A percentile compares a stretch with the other conserved stretches of the same genome.
Evolutionary conservation across 1,284 basidiomycete genomes (phyloP).

Genomic region (Ceratobasidium theobromae): DNA sequence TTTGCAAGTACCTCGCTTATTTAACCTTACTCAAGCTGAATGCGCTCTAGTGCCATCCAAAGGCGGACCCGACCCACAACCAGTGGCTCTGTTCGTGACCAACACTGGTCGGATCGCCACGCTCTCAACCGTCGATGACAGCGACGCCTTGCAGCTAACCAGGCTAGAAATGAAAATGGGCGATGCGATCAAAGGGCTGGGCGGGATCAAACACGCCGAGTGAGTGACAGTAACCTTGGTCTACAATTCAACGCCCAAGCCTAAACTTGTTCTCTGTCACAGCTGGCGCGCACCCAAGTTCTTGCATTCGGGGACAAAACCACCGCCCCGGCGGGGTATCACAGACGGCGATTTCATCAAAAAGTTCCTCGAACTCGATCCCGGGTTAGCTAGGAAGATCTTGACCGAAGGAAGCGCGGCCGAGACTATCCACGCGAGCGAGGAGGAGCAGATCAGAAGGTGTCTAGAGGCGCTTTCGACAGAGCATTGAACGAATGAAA

Average conservation of each 20-base stretch:
- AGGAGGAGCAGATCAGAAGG: slow-evolving; percentile 20
- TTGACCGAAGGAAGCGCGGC: slow-evolving; percentile 29
- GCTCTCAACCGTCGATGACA: slow-evolving; percentile 63
- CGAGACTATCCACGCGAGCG: slow-evolving; percentile 1
- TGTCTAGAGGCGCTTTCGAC: slow-evolving; percentile 16
- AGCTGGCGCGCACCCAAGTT: slow-evolving; percentile 42
- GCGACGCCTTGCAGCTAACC: slow-evolving; percentile 64
- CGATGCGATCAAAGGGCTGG: slow-evolving; percentile 55
- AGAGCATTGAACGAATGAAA: not conserved
- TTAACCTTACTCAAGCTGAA: not conserved
- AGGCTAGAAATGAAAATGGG: slow-evolving; percentile 79
- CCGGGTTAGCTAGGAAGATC: slow-evolving; percentile 41
- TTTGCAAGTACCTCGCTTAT: slow-evolving; percentile 49
- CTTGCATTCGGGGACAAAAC: slow-evolving; percentile 58
- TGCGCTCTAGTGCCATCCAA: slow-evolving; percentile 23
- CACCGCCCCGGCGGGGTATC: slow-evolving; percentile 59
- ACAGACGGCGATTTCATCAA: slow-evolving; percentile 89
- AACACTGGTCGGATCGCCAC: slow-evolving; percentile 78
- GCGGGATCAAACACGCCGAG: slow-evolving; percentile 65
- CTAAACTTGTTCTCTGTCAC: slow-evolving; percentile 38
- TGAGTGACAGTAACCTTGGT: slow-evolving; percentile 44
- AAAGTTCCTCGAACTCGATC: slow-evolving; percentile 54
- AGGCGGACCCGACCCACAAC: slow-evolving; percentile 50
- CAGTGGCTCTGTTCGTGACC: slow-evolving; percentile 67
- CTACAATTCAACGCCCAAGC: slow-evolving; percentile 49